Conservation (phyloP, 2,329 filamentous ascomycete genomes). For the Beauveria pseudobassiana region DNA sequence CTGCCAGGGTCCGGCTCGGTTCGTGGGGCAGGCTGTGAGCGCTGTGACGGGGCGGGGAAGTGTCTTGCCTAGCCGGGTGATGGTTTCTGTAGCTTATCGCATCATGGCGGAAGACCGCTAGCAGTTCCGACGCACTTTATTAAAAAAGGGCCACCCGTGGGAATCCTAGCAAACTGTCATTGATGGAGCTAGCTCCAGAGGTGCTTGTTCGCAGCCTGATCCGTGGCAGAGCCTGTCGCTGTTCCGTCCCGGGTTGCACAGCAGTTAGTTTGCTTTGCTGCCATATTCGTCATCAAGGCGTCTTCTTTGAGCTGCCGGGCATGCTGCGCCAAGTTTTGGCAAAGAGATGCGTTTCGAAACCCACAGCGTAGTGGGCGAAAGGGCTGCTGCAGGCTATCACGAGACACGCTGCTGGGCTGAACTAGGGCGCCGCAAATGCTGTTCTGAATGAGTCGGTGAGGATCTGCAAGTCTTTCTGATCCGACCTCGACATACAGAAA, state of each 20-base stretch:
- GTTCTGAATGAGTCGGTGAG: slow-evolving; percentile 8
- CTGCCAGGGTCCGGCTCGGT: not conserved
- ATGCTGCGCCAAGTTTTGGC: not conserved
- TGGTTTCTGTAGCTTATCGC: slow-evolving; percentile 11
- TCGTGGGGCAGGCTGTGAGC: slow-evolving; percentile 1
- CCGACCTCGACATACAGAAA: not conserved
- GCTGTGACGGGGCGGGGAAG: slow-evolving; percentile 9
- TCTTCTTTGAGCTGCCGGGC: not conserved
- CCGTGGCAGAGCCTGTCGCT: not conserved
- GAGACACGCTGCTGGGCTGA: slow-evolving; percentile 3
- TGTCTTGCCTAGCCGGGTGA: slow-evolving; percentile 7
- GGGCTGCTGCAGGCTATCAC: slow-evolving; percentile 8
- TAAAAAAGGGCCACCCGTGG: not conserved
- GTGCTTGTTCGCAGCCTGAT: not conserved
- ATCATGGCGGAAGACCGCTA: not conserved
- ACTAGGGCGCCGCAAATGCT: slow-evolving; percentile 2
- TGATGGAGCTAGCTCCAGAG: not conserved
- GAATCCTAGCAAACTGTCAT: not conserved
- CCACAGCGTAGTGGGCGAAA: not conserved
- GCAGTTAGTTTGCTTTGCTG: not conserved
- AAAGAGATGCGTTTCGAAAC: slow-evolving; percentile 5
- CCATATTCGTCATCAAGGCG: not conserved
- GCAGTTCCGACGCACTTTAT: slow-evolving; percentile 4
- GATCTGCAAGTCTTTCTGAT: slow-evolving; percentile 5
- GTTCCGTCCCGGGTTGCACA: not conserved